Evolutionary conservation across 352 stramenopile species (phyloP), one percentile per base, ranked within the genome.

Genomic region (Thraustotheca clavata): DNA sequence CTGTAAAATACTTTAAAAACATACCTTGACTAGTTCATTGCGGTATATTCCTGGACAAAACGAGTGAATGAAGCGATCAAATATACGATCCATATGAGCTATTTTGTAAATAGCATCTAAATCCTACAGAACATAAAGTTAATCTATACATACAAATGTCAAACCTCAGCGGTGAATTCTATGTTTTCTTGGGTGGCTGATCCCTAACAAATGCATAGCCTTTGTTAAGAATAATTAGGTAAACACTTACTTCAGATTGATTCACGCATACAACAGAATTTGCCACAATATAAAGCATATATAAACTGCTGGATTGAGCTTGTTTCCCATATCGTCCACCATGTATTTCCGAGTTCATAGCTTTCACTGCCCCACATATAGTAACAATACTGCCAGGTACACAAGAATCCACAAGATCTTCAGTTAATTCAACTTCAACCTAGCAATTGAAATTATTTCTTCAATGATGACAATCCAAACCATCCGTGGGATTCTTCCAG

Each of bases 41-140:
- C 96, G 94, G 74, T 97, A 98, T 61, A 99, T 99, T 12, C 79
- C 79, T 14, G 96, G 96, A 70, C 94, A 99, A 5, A 99, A 68
- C 11, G 91, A 97, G 59, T 91, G 79, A 9, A 99, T 91, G 5
- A 99, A 74, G 1, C 98, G 81, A 68, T 97, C 91, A 55, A 99
- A 98, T 1, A 96, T 77, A 67, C 92, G 82, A 1, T 78, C 91
- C 59, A 88, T 83, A 31, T 80, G 83, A 52, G 92, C 89, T 57
- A 98, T 89, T 60, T 86, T 79, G 38, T 79, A 79, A 67, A 98
- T 98, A 43, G 82, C 76, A 62, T 96, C 76, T 18, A 98, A 71
- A 62, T 98, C 93, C 60, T 97, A 24, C 18, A 1, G n/a, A 22
- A 46, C 16, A 33, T 29, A 50, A 22, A 50, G 14, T 29, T 6